A percentile compares a stretch with the other conserved stretches of the same genome.
phyloP scores from a whole-genome alignment of 2,329 filamentous ascomycete genomes.

The Escovopsis sp. region DNA sequence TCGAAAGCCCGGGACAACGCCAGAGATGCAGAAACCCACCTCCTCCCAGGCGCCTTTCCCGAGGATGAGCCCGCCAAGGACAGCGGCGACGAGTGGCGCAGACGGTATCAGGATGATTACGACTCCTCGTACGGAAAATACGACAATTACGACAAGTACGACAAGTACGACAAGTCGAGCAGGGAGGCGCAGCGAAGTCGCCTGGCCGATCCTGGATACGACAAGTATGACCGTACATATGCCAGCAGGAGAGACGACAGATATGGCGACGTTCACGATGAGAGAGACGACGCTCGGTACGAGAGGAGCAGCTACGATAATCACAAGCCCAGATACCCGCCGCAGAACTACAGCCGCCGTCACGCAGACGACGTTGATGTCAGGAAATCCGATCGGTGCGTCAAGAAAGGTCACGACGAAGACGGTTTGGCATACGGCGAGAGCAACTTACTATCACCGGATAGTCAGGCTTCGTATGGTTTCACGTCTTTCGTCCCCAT shows the following conservation, averaged over 20 bases:
- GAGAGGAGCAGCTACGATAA: conserved; percentile 14
- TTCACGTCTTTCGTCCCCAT: conserved; percentile 16
- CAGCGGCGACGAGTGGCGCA: conserved; percentile 7
- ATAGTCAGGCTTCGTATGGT: conserved; percentile 9
- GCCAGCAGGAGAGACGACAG: no score
- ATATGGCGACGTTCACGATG: no score
- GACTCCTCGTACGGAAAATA: conserved; percentile 9
- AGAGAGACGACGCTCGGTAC: no score
- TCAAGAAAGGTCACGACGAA: conserved; percentile 18
- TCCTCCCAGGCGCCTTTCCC: conserved; percentile 20
- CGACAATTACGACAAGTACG: conserved; percentile 6
- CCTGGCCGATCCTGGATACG: conserved; percentile 7
- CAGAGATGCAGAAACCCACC: conserved; percentile 11
- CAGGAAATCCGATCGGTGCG: conserved; percentile 14
- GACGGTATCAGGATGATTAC: conserved; percentile 13
- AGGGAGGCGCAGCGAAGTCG: conserved; percentile 9
- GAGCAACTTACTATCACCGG: conserved; percentile 11
- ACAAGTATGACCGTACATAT: conserved; percentile 5
- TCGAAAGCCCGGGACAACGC: conserved; percentile 17
- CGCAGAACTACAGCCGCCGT: conserved; percentile 31
- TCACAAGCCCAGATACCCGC: conserved; percentile 29
- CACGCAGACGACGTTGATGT: conserved; percentile 13
- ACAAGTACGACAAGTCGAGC: conserved; percentile 6
- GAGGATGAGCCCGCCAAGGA: conserved; percentile 14
- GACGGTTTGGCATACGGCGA: conserved; percentile 38